Percentiles rank a stretch among this genome's conserved stretches.
Conservation (phyloP, 805 yeast species). For the Metschnikowia drakensbergensis region DNA sequence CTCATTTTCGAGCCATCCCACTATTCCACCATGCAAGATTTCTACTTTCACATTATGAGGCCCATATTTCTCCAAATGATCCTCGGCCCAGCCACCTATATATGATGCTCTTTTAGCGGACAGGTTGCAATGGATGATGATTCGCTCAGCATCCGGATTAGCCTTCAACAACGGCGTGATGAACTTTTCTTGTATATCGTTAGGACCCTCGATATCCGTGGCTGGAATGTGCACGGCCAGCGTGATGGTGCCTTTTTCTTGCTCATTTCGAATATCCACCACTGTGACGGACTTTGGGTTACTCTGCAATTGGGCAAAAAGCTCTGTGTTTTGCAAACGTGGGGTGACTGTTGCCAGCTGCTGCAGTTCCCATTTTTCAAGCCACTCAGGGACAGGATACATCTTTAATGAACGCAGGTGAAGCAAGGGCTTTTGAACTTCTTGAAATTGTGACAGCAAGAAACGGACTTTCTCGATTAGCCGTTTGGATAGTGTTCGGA, state of each 20-base stretch:
- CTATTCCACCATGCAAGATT: slow-evolving; percentile 23
- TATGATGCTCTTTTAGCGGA: slow-evolving; percentile 20
- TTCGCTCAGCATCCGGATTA: slow-evolving; percentile 12
- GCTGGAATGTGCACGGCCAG: slow-evolving; percentile 22
- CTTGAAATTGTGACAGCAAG: neutral
- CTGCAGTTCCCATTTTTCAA: slow-evolving; percentile 8
- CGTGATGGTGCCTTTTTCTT: slow-evolving; percentile 14
- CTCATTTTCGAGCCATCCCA: slow-evolving; percentile 20
- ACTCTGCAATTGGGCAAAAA: slow-evolving; percentile 12
- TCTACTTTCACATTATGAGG: slow-evolving; percentile 16
- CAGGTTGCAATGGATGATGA: slow-evolving; percentile 22
- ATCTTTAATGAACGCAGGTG: neutral
- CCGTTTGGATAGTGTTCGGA: no score
- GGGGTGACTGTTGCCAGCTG: slow-evolving; percentile 11
- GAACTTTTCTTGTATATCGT: slow-evolving; percentile 12
- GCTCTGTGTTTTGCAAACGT: slow-evolving; percentile 16
- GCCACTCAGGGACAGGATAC: slow-evolving; percentile 16
- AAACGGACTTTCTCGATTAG: no score
- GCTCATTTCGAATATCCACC: slow-evolving; percentile 22
- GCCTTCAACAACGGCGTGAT: slow-evolving; percentile 13
- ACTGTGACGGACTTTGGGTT: slow-evolving; percentile 13
- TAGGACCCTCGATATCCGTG: slow-evolving; percentile 17
- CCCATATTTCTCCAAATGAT: slow-evolving; percentile 14
- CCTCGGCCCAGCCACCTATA: slow-evolving; percentile 24
- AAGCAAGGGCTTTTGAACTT: neutral